phyloP scores from a whole-genome alignment of 78 protist species.

The Protostelium mycophagum region DNA sequence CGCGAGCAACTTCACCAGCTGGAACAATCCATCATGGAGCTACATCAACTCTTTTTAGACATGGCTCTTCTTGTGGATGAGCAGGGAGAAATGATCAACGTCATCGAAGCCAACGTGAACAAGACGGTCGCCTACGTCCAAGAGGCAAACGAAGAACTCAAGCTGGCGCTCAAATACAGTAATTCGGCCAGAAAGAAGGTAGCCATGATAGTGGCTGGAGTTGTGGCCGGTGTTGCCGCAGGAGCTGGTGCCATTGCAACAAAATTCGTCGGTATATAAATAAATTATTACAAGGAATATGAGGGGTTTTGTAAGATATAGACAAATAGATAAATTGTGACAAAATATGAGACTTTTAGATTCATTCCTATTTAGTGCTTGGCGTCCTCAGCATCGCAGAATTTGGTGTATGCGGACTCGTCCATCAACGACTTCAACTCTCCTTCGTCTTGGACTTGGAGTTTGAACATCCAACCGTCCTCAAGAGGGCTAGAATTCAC shows the following conservation, averaged over 20 bases:
- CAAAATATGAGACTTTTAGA: no score
- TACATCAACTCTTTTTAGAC: slow-evolving; percentile 80
- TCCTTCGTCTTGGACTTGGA: neutral
- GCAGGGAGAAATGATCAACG: slow-evolving; percentile 77
- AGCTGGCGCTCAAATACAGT: neutral
- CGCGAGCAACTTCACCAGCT: slow-evolving; percentile 71
- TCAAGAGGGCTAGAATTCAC: slow-evolving; percentile 22
- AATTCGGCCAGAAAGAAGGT: neutral
- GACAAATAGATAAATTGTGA: no score
- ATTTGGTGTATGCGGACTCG: neutral
- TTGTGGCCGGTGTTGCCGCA: neutral
- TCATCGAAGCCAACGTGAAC: slow-evolving; percentile 66
- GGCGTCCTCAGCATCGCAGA: neutral
- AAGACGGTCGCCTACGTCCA: slow-evolving; percentile 56
- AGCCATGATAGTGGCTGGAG: neutral
- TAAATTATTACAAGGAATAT: neutral
- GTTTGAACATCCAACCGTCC: slow-evolving; percentile 27
- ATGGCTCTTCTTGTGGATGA: slow-evolving; percentile 73
- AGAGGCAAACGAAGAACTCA: slow-evolving; percentile 15
- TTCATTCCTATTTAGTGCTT: no score
- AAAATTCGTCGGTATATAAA: neutral
- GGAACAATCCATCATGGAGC: slow-evolving; percentile 72
- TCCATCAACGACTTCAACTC: neutral
- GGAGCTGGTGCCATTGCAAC: neutral
- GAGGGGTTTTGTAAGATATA: no score